Percentiles rank a stretch among this genome's conserved stretches.
phyloP scores from a whole-genome alignment of 2,329 filamentous ascomycete genomes.

The Passalora sequoiae region DNA sequence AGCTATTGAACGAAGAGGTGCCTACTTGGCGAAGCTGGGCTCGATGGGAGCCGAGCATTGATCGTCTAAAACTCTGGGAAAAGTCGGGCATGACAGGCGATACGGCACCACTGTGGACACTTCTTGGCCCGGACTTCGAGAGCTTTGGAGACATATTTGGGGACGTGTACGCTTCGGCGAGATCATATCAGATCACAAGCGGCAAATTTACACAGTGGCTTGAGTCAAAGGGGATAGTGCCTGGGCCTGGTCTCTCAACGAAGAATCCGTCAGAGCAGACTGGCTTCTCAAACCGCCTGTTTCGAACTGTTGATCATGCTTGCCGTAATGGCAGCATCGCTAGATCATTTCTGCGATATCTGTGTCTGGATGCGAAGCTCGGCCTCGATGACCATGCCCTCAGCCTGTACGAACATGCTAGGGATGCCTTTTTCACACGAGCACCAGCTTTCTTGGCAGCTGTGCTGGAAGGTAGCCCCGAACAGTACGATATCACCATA shows the following conservation, averaged over 20 bases:
- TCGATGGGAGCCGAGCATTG: not conserved
- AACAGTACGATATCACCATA: not conserved
- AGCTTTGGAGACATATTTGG: not conserved
- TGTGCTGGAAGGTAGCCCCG: not conserved
- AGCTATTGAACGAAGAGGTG: not conserved
- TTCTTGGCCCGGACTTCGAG: slow-evolving; percentile 2
- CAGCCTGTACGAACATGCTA: not conserved
- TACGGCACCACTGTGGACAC: not conserved
- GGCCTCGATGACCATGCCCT: slow-evolving; percentile 2
- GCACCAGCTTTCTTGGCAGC: not conserved
- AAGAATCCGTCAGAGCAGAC: not conserved
- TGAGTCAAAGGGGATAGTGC: not conserved
- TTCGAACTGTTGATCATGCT: not conserved
- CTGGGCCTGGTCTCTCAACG: not conserved
- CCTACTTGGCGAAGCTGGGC: slow-evolving; percentile 3
- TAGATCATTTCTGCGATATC: not conserved
- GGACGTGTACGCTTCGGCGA: not conserved
- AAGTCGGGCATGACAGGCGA: not conserved
- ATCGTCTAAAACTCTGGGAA: slow-evolving; percentile 1
- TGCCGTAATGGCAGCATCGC: not conserved
- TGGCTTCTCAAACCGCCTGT: not conserved
- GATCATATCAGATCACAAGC: not conserved
- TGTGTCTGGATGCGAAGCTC: not conserved
- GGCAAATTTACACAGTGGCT: not conserved
- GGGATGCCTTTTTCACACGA: not conserved